Base-by-base conservation (phyloP, 2,329 filamentous ascomycete genomes). In the Phialophora expanda region DNA sequence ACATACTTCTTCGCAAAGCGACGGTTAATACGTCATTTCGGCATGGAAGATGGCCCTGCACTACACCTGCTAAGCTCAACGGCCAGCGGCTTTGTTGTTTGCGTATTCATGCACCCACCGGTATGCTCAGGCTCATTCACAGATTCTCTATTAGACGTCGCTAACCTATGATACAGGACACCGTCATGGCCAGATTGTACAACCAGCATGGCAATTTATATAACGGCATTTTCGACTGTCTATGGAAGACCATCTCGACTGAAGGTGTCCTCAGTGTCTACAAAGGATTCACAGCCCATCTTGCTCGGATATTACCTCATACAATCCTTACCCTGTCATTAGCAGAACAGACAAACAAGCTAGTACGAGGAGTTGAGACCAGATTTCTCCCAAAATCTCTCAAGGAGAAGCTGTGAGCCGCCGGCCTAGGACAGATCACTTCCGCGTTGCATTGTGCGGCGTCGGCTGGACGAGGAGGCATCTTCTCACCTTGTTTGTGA, bases 121-220 rank as follows among this genome's bases (percentile, higher is more conserved):
- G 90, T 90, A 92, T 80, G 76, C 85, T 68, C 34, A 30, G 17
- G 22, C 41, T 30, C 48, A 26, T 14, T 51, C 17, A 9, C 26
- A 26, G 20, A 4, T 24, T 20, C 38, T 63, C 53, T 34, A 7
- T 2, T 26, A n/a, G 64, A 70, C 56, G 73, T 28, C 28, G 64
- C 62, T 70, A 50, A 66, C 65, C 44, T 59, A 60, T 38, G 41
- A 62, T 55, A 63, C 55, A 67, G 86, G 95, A 99, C 78, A 99
- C 95, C 4, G 91, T 99, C 80, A 99, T 99, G 95, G 95, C 92
- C 68, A 90, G 95, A 69, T 89, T 99, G 84, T 99, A 99, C 84
- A 99, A 99, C 82, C 95, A 99, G 78, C 96, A 93, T 68, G 95
- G 95, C 60, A 96, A 97, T 76, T 85, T 99, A n/a, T 99, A 99